Percentiles rank a stretch among this genome's conserved stretches.
Conservation (phyloP, 306 rosid genomes). For the Castanea mollissima region DNA sequence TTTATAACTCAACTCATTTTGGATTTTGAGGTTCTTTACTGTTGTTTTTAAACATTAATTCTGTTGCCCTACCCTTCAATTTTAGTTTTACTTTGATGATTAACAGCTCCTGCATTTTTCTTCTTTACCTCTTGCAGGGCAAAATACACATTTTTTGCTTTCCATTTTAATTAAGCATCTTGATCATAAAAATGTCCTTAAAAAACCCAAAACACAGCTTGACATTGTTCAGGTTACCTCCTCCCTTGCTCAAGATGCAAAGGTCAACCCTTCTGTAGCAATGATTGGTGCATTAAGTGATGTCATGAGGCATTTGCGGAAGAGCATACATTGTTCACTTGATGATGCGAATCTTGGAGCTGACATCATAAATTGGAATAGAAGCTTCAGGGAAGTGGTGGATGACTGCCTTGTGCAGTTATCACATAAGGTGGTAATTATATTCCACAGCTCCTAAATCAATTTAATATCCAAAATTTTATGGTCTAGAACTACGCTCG, state of each 20-base stretch:
- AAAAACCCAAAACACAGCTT: constrained; percentile 73
- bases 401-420: constrained; percentile 84
- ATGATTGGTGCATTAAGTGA: constrained; percentile 73
- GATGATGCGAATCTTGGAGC: constrained; percentile 52
- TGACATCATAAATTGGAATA: constrained; percentile 62
- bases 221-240: constrained; percentile 79
- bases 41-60: constrained; percentile 11
- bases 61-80: constrained; percentile 6
- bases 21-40: constrained; percentile 10
- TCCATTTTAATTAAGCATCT: constrained; percentile 86
- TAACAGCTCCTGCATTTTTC: neutral
- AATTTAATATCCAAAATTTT: constrained; percentile 9
- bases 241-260: constrained; percentile 67
- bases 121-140: constrained; percentile 47
- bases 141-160: constrained; percentile 73
- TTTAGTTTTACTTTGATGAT: constrained; percentile 11
- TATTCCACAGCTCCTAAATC: constrained; percentile 13
- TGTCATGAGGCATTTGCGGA: constrained; percentile 84
- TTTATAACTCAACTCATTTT: constrained; percentile 8
- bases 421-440: constrained; percentile 61
- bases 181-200: constrained; percentile 80
- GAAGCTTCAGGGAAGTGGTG: constrained; percentile 63
- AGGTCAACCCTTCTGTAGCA: constrained; percentile 72
- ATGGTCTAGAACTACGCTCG: constrained; percentile 3
- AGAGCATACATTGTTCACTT: constrained; percentile 66